Conservation (phyloP, 129 eudicot genomes). For the Logfia minima region DNA sequence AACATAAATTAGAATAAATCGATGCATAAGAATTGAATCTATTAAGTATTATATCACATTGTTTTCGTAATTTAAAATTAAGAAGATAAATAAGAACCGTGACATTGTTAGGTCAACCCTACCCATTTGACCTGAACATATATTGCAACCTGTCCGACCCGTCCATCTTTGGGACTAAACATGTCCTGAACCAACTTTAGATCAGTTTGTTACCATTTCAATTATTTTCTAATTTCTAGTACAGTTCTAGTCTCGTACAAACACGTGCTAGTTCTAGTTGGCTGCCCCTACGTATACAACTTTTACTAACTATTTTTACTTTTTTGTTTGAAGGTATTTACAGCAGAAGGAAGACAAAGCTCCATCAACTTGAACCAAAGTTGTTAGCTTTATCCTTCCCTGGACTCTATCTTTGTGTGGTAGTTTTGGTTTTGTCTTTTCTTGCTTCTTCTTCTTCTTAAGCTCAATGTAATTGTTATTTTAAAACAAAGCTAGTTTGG, state of each 20-base stretch:
- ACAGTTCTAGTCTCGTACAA: background rate
- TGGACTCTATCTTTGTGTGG: conserved; percentile 16
- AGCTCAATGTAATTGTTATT: conserved; percentile 19
- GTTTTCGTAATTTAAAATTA: no score
- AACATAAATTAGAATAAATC: no score
- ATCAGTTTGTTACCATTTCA: background rate
- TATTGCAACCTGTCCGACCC: background rate
- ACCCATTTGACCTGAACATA: conserved; percentile 1
- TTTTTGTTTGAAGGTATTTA: conserved; percentile 43
- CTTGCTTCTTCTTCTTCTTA: background rate
- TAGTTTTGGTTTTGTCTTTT: conserved; percentile 17
- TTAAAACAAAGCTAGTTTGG: conserved; percentile 17
- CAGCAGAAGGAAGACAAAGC: conserved; percentile 48
- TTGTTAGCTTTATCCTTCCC: background rate
- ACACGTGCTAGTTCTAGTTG: background rate
- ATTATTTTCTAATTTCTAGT: background rate
- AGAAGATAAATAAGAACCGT: background rate
- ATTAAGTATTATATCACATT: background rate
- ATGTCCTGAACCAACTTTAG: background rate
- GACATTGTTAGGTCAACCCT: background rate
- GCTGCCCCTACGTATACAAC: background rate
- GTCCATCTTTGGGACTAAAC: background rate
- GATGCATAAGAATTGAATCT: no score
- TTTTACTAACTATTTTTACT: background rate
- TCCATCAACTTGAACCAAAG: conserved; percentile 29